phyloP scores from a whole-genome alignment of 768 basidiomycete genomes.

The Filobasidium floriforme region DNA sequence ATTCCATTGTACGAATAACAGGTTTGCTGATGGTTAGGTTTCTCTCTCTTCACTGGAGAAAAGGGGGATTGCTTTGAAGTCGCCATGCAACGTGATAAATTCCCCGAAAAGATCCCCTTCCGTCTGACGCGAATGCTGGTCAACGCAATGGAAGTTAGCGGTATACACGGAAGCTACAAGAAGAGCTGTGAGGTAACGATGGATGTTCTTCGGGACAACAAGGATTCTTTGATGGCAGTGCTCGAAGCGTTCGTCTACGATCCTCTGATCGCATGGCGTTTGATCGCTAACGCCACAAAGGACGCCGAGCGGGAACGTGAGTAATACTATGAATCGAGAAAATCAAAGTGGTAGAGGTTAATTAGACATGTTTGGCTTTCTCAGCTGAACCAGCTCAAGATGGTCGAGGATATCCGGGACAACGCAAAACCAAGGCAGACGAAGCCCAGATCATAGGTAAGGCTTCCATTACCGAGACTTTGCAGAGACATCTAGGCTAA shows the following conservation, averaged over 20 bases:
- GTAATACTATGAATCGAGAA: slow-evolving; percentile 2
- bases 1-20: not conserved
- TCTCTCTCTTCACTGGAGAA: no score
- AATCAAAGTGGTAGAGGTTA: no score
- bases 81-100: slow-evolving; percentile 96
- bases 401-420: slow-evolving; percentile 57
- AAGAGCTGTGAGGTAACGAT: slow-evolving; percentile 96
- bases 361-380: no score
- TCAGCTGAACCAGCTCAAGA: slow-evolving; percentile 26
- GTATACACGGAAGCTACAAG: slow-evolving; percentile 94
- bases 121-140: slow-evolving; percentile 95
- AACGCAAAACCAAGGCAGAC: slow-evolving; percentile 75
- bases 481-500: slow-evolving; percentile 36
- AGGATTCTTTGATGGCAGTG: slow-evolving; percentile 98
- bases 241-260: slow-evolving; percentile 98
- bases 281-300: slow-evolving; percentile 62
- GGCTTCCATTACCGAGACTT: slow-evolving; percentile 24
- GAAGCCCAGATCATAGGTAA: slow-evolving; percentile 89
- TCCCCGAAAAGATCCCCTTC: slow-evolving; percentile 98
- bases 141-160: slow-evolving; percentile 98
- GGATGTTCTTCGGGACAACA: slow-evolving; percentile 90
- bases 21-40: not conserved
- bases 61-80: slow-evolving; percentile 94
- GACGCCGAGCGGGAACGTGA: slow-evolving; percentile 52
- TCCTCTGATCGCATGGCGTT: slow-evolving; percentile 92